Conservation (phyloP, 176 grass and related monocot species). For the Cenchrus purpureus region DNA sequence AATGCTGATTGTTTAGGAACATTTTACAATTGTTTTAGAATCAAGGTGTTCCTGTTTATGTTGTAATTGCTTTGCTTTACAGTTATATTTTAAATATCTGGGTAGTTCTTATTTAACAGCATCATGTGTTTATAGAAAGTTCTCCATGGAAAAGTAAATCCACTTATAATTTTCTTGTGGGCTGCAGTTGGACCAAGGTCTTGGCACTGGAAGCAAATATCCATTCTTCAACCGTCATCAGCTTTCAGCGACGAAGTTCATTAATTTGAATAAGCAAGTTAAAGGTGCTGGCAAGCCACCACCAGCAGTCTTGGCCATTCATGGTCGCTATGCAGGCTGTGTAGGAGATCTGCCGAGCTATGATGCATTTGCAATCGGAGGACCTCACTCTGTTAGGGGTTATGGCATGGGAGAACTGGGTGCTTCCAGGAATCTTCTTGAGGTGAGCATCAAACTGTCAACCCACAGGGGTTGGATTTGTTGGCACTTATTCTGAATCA, state of each 20-base stretch:
- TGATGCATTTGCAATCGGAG: slow-evolving; percentile 90
- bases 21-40: neutral
- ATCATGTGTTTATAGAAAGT: neutral
- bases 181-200: slow-evolving; percentile 89
- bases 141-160: neutral
- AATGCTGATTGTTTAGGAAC: neutral
- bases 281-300: slow-evolving; percentile 73
- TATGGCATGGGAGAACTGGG: slow-evolving; percentile 88
- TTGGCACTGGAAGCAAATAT: slow-evolving; percentile 89
- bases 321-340: slow-evolving; percentile 92
- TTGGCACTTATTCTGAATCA: neutral
- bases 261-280: slow-evolving; percentile 77
- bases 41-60: neutral
- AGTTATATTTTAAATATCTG: neutral
- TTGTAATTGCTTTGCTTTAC: neutral
- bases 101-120: slow-evolving; percentile 16
- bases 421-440: slow-evolving; percentile 91
- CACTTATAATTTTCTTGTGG: slow-evolving; percentile 25
- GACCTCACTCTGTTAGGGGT: slow-evolving; percentile 87
- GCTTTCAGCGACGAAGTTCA: slow-evolving; percentile 76
- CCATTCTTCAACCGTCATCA: slow-evolving; percentile 94
- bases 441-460: slow-evolving; percentile 51
- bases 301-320: slow-evolving; percentile 82
- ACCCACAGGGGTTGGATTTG: neutral
- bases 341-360: slow-evolving; percentile 93